Evolutionary conservation across 2,329 filamentous ascomycete species (phyloP).

Genomic region (Clarireedia homoeocarpa): DNA sequence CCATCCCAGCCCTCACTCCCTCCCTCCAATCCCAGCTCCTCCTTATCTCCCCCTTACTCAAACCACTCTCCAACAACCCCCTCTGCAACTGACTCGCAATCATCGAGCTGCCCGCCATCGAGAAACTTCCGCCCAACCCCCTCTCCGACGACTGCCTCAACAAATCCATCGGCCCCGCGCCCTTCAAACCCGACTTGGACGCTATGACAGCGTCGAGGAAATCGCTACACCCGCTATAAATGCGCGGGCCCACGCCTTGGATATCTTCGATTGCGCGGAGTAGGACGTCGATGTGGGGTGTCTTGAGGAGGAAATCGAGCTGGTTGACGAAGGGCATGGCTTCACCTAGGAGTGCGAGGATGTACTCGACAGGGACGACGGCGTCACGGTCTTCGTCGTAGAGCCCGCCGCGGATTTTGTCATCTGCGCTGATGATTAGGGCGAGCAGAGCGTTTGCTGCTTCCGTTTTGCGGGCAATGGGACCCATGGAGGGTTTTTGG

Average conservation of each 20-base stretch:
- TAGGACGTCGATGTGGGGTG: conserved; percentile 65
- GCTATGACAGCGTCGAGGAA: conserved; percentile 69
- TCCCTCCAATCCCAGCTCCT: conserved; percentile 68
- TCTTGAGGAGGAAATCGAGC: conserved; percentile 51
- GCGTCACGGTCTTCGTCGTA: conserved; percentile 75
- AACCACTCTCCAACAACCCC: conserved; percentile 47
- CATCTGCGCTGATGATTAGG: conserved; percentile 78
- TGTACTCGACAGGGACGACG: conserved; percentile 80
- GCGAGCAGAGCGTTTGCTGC: conserved; percentile 69
- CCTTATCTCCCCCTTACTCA: conserved; percentile 40
- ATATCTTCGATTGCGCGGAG: conserved; percentile 75
- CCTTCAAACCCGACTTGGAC: conserved; percentile 56
- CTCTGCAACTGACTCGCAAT: conserved; percentile 55
- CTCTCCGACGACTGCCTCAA: conserved; percentile 58
- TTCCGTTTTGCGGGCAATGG: conserved; percentile 56
- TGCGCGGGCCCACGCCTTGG: conserved; percentile 63
- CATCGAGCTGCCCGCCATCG: conserved; percentile 65
- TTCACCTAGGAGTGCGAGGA: conserved; percentile 78
- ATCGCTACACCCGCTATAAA: conserved; percentile 68
- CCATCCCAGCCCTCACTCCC: conserved; percentile 47
- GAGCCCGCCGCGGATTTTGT: conserved; percentile 84
- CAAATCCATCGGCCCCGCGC: conserved; percentile 56
- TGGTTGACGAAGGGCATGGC: conserved; percentile 67
- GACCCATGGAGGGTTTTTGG: conserved; percentile 32
- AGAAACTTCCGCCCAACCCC: conserved; percentile 48